Base-by-base conservation (phyloP, 179 eudicot species). In the Gypsophila paniculata region DNA sequence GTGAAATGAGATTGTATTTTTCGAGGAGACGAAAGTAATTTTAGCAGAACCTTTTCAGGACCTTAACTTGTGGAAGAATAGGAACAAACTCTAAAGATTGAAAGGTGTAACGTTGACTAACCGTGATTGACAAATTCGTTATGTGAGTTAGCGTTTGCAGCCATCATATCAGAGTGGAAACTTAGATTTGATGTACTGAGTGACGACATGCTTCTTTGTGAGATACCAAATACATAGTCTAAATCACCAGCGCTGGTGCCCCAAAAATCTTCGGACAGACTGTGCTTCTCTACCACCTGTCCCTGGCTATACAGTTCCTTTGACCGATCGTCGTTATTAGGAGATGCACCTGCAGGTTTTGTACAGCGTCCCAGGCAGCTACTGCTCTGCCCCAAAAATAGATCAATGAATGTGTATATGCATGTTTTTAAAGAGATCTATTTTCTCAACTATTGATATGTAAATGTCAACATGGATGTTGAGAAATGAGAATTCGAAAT, bases 181-280 rank as follows among this genome's bases (percentile, higher is more conserved):
- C 82, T 83, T 78, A 81, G 80, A 72, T 79, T 90, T 44, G 93
- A 83, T 78, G 82, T 71, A 77, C 86, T 88, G 46, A 83, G 73
- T 60, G 97, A 90, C 69, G 97, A 85, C 29, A 80, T 55, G 78
- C 93, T 90, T 85, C 90, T 80, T 61, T 85, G 96, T 59, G 89
- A 86, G 32, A 82, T 83, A 72, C 80, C 74, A 57, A 82, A 71
- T 51, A 79, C 84, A 62, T 70, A 77, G 49, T 91, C 97, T 72
- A 90, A 34, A 65, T 91, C 89, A 65, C 77, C 82, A 34, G 90
- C 84, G 78, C 96, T 88, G 69, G 87, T 89, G 75, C 93, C 91
- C 96, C 96, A 91, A 76, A 91, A 88, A 76, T 86, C 90, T 29
- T 91, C 97, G 0, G 93, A 89, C 12, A 79, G 51, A 63, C 89